Evolutionary conservation across 257 asterid genomes (phyloP).

Genomic region (Nicotiana benthamiana): DNA sequence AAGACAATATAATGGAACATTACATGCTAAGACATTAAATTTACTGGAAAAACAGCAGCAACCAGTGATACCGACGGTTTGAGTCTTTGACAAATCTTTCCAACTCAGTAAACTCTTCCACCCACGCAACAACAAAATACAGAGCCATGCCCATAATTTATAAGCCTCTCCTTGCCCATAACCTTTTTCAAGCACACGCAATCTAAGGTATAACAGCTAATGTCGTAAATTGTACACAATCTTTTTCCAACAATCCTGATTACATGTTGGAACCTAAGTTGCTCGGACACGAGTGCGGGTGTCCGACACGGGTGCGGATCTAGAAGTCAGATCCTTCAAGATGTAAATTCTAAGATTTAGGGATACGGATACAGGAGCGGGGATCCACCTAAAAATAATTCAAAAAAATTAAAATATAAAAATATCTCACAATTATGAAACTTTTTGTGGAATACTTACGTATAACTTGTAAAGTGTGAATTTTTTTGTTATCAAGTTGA

Average conservation of each 20-base stretch:
- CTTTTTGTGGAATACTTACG: no score
- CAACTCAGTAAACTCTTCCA: not conserved
- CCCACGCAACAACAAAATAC: not conserved
- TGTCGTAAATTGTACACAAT: not conserved
- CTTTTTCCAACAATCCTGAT: not conserved
- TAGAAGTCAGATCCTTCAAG: no score
- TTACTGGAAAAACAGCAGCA: not conserved
- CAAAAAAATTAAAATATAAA: no score
- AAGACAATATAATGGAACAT: not conserved
- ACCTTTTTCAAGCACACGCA: not conserved
- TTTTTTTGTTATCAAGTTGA: no score
- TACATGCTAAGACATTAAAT: not conserved
- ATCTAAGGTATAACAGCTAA: not conserved
- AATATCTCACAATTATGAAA: no score
- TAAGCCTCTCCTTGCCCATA: not conserved
- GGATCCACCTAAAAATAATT: no score
- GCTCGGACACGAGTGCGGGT: no score
- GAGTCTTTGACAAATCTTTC: not conserved
- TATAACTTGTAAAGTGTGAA: no score
- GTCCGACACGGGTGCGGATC: no score
- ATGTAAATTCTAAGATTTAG: no score
- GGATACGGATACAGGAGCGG: no score
- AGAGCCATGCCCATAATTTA: not conserved
- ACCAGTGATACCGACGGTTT: not conserved
- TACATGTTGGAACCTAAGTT: not conserved